Conservation (phyloP, 257 asterid species). For the Solanum lignicaule region DNA sequence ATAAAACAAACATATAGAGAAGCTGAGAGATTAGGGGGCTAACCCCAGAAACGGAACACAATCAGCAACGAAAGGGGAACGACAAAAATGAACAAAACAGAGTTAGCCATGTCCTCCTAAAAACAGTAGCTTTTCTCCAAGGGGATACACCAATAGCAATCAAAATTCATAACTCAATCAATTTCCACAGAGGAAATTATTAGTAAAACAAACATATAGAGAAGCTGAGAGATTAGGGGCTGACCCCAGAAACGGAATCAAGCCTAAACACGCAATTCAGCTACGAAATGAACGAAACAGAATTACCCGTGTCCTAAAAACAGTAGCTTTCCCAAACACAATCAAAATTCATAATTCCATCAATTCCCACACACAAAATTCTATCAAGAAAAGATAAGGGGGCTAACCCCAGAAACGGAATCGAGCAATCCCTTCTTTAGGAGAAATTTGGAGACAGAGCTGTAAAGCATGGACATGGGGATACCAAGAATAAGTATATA, state of each 20-base stretch:
- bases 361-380: neutral
- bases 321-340: neutral
- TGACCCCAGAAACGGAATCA: neutral
- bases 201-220: neutral
- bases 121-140: neutral
- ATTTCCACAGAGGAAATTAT: neutral
- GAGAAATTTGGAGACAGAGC: conserved; percentile 39
- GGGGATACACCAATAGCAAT: neutral
- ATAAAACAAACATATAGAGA: neutral
- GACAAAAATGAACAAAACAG: neutral
- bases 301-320: neutral
- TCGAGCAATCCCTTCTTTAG: conserved; percentile 55
- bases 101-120: neutral
- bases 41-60: neutral
- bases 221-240: neutral
- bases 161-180: neutral
- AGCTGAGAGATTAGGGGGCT: neutral
- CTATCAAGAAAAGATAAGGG: neutral
- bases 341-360: neutral
- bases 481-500: conserved; percentile 54
- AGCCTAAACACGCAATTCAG: neutral
- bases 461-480: conserved; percentile 52
- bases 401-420: conserved; percentile 49
- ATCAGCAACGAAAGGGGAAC: neutral
- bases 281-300: neutral